Conservation (phyloP, 306 rosid species). For the Ochetophila trinervis region DNA sequence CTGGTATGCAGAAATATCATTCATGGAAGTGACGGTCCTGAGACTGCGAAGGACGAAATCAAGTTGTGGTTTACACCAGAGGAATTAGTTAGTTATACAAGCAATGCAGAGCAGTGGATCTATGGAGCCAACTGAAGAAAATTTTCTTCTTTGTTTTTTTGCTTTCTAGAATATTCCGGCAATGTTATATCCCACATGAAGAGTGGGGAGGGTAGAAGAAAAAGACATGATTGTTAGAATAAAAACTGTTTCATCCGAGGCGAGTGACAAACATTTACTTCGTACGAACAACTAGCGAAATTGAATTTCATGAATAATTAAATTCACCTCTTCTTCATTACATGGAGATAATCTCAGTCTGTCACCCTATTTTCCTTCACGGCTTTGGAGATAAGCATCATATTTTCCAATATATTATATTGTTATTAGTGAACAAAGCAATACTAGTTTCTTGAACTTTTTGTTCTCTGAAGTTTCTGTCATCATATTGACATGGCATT, state of each 20-base stretch:
- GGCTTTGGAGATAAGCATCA: background rate
- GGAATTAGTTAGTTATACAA: slow-evolving; percentile 77
- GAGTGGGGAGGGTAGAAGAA: slow-evolving; percentile 17
- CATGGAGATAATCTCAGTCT: background rate
- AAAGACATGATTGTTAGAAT: slow-evolving; percentile 26
- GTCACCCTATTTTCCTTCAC: background rate
- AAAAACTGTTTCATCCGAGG: slow-evolving; percentile 20
- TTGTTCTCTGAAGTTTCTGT: too few relatives aligned
- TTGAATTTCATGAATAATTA: slow-evolving; percentile 16
- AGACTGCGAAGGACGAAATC: slow-evolving; percentile 89
- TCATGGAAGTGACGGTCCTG: slow-evolving; percentile 96
- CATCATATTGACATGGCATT: too few relatives aligned
- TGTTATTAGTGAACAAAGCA: too few relatives aligned
- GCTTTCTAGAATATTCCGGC: slow-evolving; percentile 19
- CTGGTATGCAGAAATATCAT: slow-evolving; percentile 70
- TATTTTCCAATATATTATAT: background rate
- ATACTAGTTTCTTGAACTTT: too few relatives aligned
- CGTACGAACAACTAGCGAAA: background rate
- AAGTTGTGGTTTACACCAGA: slow-evolving; percentile 85
- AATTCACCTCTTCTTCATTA: slow-evolving; percentile 8
- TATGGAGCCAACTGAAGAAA: slow-evolving; percentile 58
- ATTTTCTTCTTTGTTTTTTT: background rate
- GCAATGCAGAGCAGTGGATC: slow-evolving; percentile 90
- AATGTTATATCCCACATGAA: slow-evolving; percentile 13
- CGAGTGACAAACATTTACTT: slow-evolving; percentile 16